These are phyloP conservation scores for Xylaria hypoxylon DNA, from an alignment of 2,329 filamentous ascomycete genomes.

Conservation along the genomic window DNA sequence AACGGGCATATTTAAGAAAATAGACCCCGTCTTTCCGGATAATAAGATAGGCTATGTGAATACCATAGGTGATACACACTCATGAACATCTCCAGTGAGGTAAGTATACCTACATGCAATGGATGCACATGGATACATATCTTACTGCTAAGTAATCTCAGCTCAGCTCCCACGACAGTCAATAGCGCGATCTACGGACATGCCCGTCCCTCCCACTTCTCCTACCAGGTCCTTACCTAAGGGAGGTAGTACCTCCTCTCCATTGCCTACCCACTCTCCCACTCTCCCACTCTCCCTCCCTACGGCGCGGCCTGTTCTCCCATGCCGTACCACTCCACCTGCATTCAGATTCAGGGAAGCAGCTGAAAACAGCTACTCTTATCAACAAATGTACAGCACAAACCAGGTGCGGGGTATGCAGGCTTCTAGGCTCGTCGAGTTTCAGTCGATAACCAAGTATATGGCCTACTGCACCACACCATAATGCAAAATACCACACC, in stretches of 20 bases:
- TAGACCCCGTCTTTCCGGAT: no score
- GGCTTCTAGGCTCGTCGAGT: conserved; percentile 20
- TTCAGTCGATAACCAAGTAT: neutral
- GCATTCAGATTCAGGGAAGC: conserved; percentile 23
- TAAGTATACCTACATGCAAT: no score
- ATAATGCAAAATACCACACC: no score
- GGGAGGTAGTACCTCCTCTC: neutral
- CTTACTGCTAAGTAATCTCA: neutral
- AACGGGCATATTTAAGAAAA: no score
- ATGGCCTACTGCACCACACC: no score
- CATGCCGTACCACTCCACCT: conserved; percentile 30
- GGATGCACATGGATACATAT: neutral
- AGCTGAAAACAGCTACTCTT: conserved; percentile 32
- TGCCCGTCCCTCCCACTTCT: conserved; percentile 22
- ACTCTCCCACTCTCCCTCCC: neutral
- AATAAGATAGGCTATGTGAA: no score
- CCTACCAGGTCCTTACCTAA: neutral
- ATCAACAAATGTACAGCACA: conserved; percentile 12
- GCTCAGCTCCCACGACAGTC: conserved; percentile 34
- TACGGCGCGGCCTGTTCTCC: conserved; percentile 8
- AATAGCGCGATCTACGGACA: conserved; percentile 35
- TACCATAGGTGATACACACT: no score
- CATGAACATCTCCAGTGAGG: no score
- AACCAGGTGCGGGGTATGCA: conserved; percentile 24
- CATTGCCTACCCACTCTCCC: conserved; percentile 11